These are phyloP conservation scores for Saccharomycopsis fermentans DNA, from an alignment of 805 yeast genomes.

Conservation along the genomic window DNA sequence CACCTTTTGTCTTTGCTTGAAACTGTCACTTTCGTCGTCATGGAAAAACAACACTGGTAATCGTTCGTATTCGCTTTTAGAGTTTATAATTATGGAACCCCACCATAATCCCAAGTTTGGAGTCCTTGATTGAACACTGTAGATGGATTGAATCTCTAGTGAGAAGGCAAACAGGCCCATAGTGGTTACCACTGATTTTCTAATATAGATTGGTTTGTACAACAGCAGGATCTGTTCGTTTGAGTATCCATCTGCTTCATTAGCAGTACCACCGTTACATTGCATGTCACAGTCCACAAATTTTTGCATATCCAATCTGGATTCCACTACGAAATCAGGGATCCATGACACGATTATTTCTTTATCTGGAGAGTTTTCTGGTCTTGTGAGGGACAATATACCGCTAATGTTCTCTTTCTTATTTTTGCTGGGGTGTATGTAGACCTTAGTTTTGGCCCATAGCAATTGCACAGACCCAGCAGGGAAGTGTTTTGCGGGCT, in stretches of 20 bases:
- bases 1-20: slow-evolving; percentile 47
- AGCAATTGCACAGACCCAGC: slow-evolving; percentile 23
- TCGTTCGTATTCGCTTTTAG: slow-evolving; percentile 35
- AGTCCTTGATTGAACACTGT: slow-evolving; percentile 71
- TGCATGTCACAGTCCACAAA: slow-evolving; percentile 28
- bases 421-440: slow-evolving; percentile 69
- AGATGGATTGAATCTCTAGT: slow-evolving; percentile 47
- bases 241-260: background rate
- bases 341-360: slow-evolving; percentile 60
- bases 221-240: background rate
- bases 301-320: slow-evolving; percentile 22
- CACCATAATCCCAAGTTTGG: slow-evolving; percentile 88
- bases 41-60: slow-evolving; percentile 87
- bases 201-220: slow-evolving; percentile 5
- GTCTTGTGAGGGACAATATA: slow-evolving; percentile 53
- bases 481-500: slow-evolving; percentile 1
- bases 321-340: slow-evolving; percentile 39
- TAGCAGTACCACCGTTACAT: background rate
- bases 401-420: slow-evolving; percentile 76
- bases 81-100: slow-evolving; percentile 74
- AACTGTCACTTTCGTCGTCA: slow-evolving; percentile 76
- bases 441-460: slow-evolving; percentile 57
- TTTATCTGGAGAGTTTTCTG: slow-evolving; percentile 38
- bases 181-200: slow-evolving; percentile 4
- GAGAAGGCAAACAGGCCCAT: slow-evolving; percentile 57